Percentiles rank a stretch among this genome's conserved stretches.
These are phyloP conservation scores for Penicillium lividum DNA, from an alignment of 495 filamentous ascomycete species.

Conservation along the genomic window DNA sequence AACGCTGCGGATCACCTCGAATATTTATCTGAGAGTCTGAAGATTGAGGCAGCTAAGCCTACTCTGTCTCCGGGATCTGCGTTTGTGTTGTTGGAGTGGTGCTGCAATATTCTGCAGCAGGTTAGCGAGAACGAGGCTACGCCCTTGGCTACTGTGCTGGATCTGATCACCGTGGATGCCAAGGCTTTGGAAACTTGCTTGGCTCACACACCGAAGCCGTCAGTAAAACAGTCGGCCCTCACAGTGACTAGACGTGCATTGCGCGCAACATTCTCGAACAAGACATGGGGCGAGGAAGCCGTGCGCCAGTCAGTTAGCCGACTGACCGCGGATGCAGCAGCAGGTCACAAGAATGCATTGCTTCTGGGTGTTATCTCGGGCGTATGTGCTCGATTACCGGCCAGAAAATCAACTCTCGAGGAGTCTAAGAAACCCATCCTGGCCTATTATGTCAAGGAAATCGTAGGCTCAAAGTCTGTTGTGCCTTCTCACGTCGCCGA, in stretches of 20 bases:
- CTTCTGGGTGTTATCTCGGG: conserved; percentile 84
- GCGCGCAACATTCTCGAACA: conserved; percentile 62
- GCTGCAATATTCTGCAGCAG: conserved; percentile 70
- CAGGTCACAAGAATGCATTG: conserved; percentile 66
- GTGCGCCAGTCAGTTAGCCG: conserved; percentile 63
- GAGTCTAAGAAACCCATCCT: conserved; percentile 69
- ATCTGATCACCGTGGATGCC: conserved; percentile 62
- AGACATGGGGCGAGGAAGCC: conserved; percentile 55
- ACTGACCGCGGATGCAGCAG: conserved; percentile 62
- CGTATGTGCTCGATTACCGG: conserved; percentile 70
- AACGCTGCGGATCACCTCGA: conserved; percentile 53
- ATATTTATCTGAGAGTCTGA: conserved; percentile 57
- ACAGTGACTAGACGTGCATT: conserved; percentile 73
- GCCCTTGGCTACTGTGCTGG: conserved; percentile 67
- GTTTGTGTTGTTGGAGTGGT: conserved; percentile 92
- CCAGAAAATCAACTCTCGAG: conserved; percentile 58
- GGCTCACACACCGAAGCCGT: conserved; percentile 56
- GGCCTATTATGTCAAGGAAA: conserved; percentile 79
- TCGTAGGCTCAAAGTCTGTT: conserved; percentile 73
- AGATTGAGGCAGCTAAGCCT: conserved; percentile 67
- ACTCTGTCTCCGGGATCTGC: conserved; percentile 76
- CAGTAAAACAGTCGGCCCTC: conserved; percentile 65
- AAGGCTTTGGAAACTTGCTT: conserved; percentile 76
- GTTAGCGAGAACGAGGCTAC: conserved; percentile 46
- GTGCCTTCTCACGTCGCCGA: conserved; percentile 71